phyloP scores from a whole-genome alignment of 108 stramenopile genomes.

The Licmophora abbreviata region DNA sequence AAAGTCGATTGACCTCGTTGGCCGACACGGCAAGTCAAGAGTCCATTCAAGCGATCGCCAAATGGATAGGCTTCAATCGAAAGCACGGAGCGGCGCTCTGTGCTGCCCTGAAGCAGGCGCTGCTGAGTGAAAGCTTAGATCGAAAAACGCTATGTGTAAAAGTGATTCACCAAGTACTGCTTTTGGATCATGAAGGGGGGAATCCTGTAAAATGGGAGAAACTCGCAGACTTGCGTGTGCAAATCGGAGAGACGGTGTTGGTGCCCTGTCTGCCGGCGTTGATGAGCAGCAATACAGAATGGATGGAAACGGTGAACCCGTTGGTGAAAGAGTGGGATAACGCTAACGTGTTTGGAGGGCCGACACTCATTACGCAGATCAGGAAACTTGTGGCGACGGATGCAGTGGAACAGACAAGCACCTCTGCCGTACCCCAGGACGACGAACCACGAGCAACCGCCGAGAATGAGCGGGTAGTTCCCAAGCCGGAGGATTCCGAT shows the following conservation, averaged over 20 bases:
- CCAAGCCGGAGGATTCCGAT: no score
- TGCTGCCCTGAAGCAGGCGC: constrained; percentile 5
- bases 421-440: background rate
- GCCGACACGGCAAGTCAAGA: constrained; percentile 39
- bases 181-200: constrained; percentile 13
- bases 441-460: no score
- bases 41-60: constrained; percentile 39
- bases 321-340: constrained; percentile 47
- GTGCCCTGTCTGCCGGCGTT: constrained; percentile 21
- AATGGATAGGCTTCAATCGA: constrained; percentile 51
- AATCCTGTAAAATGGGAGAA: constrained; percentile 30
- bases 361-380: constrained; percentile 36
- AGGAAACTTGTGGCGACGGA: constrained; percentile 5
- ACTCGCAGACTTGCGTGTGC: constrained; percentile 29
- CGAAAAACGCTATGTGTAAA: constrained; percentile 38
- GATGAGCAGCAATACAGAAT: constrained; percentile 6
- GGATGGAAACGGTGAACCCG: constrained; percentile 3
- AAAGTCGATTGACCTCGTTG: constrained; percentile 26
- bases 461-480: no score
- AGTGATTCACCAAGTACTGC: constrained; percentile 32
- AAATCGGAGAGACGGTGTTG: constrained; percentile 43
- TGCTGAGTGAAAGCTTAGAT: background rate
- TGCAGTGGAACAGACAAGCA: background rate
- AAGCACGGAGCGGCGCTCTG: constrained; percentile 23
- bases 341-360: constrained; percentile 58